Conservation (phyloP, 441 rosid genomes). For the California macrophylla region DNA sequence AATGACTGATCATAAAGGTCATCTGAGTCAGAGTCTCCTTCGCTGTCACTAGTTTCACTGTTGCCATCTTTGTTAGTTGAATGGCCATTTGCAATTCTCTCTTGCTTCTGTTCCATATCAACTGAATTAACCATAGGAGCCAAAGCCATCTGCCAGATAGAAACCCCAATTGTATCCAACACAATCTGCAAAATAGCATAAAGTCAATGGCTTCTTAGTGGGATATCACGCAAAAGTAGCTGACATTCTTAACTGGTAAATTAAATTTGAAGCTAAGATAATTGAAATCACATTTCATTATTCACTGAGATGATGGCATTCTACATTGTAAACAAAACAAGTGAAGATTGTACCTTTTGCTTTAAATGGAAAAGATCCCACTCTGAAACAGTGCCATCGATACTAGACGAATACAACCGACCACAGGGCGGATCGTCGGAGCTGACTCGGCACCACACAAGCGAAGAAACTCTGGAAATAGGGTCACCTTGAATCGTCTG, state of each 20-base stretch:
- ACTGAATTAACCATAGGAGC: conserved; percentile 30
- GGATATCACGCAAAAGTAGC: not conserved
- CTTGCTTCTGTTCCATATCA: conserved; percentile 26
- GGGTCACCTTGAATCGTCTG: conserved; percentile 81
- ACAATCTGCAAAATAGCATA: conserved; percentile 43
- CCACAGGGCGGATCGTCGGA: conserved; percentile 41
- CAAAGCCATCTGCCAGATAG: conserved; percentile 90
- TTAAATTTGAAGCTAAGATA: not conserved
- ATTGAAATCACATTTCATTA: not conserved
- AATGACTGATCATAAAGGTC: conserved; percentile 29
- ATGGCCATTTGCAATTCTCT: conserved; percentile 41
- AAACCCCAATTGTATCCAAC: conserved; percentile 59
- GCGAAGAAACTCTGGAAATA: conserved; percentile 61
- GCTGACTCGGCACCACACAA: conserved; percentile 55
- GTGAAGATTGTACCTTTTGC: conserved; percentile 49
- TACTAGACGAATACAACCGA: conserved; percentile 67
- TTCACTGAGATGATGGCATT: not conserved
- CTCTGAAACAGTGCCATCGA: conserved; percentile 78
- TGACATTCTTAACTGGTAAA: not conserved
- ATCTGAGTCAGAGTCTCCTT: conserved; percentile 45
- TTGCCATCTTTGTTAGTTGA: conserved; percentile 31
- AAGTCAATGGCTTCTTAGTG: not conserved
- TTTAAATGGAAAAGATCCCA: conserved; percentile 79
- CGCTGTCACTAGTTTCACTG: conserved; percentile 42
- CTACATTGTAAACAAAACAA: not conserved